These are phyloP conservation scores for Fusarium goolgardi DNA, from an alignment of 2,329 filamentous ascomycete species.

Conservation along the genomic window DNA sequence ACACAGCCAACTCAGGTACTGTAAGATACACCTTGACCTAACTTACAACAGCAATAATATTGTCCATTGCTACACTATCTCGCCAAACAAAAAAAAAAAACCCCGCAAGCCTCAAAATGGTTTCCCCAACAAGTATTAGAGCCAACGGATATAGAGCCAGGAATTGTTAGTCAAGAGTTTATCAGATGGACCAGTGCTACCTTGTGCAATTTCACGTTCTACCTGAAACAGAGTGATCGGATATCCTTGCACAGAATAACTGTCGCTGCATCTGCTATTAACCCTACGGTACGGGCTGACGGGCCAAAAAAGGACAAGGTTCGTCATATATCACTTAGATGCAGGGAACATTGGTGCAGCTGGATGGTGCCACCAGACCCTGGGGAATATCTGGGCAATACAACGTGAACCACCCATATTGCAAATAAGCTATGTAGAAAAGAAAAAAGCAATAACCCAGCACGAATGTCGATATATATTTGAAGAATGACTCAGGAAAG, in stretches of 20 bases:
- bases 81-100: not conserved
- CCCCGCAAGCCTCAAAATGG: not conserved
- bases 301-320: constrained; percentile 8
- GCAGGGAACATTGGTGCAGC: constrained; percentile 3
- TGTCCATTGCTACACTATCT: not conserved
- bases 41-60: not conserved
- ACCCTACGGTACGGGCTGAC: constrained; percentile 8
- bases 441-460: not conserved
- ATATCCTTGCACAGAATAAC: constrained; percentile 30
- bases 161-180: constrained; percentile 7
- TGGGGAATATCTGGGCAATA: constrained; percentile 29
- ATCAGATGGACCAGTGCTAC: not conserved
- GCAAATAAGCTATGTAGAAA: not conserved
- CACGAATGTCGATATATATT: not conserved
- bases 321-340: constrained; percentile 6
- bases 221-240: constrained; percentile 41
- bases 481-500: not conserved
- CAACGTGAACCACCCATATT: constrained; percentile 12
- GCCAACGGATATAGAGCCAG: not conserved
- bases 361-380: constrained; percentile 17
- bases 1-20: not conserved
- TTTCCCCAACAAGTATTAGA: constrained; percentile 2
- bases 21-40: not conserved
- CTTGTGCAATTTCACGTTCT: constrained; percentile 24
- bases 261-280: constrained; percentile 12